These are phyloP conservation scores for Eimeria maxima DNA, from an alignment of 169 alveolate species.

Conservation along the genomic window DNA sequence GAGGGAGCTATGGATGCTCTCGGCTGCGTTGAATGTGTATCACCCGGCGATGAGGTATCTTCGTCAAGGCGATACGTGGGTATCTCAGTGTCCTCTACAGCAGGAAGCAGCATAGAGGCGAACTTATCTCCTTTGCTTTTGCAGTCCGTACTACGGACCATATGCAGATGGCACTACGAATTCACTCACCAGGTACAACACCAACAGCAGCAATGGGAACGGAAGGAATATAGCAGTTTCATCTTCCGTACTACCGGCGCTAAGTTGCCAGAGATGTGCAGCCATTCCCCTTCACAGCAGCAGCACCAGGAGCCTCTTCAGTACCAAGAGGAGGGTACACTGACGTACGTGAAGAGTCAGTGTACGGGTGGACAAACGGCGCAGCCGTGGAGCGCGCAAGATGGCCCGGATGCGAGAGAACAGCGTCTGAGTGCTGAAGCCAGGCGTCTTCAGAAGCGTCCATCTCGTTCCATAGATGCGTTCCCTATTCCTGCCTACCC, in stretches of 20 bases:
- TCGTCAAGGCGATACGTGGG: slow-evolving; percentile 29
- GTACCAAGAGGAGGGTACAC: not conserved
- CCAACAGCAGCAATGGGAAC: slow-evolving; percentile 15
- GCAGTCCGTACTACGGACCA: slow-evolving; percentile 60
- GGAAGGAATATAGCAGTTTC: not conserved
- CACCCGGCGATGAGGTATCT: not conserved
- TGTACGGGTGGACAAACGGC: not conserved
- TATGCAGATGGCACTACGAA: slow-evolving; percentile 58
- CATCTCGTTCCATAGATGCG: slow-evolving; percentile 37
- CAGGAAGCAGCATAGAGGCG: slow-evolving; percentile 50
- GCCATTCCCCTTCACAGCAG: not conserved
- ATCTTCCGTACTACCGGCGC: not conserved
- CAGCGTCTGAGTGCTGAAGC: not conserved
- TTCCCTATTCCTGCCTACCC: not conserved
- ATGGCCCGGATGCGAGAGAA: not conserved
- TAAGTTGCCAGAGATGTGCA: not conserved
- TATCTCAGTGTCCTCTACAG: slow-evolving; percentile 1
- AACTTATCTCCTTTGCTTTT: slow-evolving; percentile 60
- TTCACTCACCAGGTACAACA: slow-evolving; percentile 52
- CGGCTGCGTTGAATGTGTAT: not conserved
- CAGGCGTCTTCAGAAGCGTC: not conserved
- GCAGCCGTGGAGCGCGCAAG: not conserved
- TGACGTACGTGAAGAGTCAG: not conserved
- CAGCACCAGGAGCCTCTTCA: not conserved
- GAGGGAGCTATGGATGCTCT: not conserved